Evolutionary conservation across 345 rosid genomes (phyloP), one percentile per base, ranked within the genome.

Genomic region (Corymbia maculata): DNA sequence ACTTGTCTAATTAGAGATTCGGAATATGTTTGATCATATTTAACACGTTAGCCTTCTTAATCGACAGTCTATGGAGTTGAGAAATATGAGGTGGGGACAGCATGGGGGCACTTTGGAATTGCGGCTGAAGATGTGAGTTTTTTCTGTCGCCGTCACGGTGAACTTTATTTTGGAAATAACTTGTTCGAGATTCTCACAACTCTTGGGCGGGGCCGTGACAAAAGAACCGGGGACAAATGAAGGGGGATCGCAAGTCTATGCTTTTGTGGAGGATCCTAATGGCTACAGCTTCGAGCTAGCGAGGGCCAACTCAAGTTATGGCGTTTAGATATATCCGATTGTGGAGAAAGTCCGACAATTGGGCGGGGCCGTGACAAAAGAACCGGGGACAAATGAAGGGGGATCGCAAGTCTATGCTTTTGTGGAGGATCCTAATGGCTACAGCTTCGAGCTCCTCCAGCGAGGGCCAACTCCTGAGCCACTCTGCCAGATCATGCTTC

Each of bases 361-460:
- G 30, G 94, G 94, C 16, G 94, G 22, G 22, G 85, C 47, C 14
- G 87, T 93, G 44, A 90, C 92, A 8, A 88, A 90, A 79, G 94
- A 92, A 85, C 95, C 95, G 11, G 94, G 93, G 87, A 91, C 94
- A 21, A 87, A 84, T 86, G 89, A 88, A 88, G 93, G 94, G 49
- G 95, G 93, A 52, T 22, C 51, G 4, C 49, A 89, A 64, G 92
- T 93, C 6, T 89, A 89, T 85, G 95, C 95, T 21, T 92, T 91
- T 44, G 93, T 91, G 44, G 90, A 93, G 91, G 95, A 93, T 75
- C 92, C 92, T 51, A 92, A 93, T 59, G 94, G 95, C 85, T 93
- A 91, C 49, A 88, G 50, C 50, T 93, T 93, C 87, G 92, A 93
- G 91, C 86, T 93, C 53, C 91, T 93, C 45, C 92, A 91, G 87